These are phyloP conservation scores for Exophiala bonariae DNA, from an alignment of 2,329 filamentous ascomycete species.

Conservation along the genomic window DNA sequence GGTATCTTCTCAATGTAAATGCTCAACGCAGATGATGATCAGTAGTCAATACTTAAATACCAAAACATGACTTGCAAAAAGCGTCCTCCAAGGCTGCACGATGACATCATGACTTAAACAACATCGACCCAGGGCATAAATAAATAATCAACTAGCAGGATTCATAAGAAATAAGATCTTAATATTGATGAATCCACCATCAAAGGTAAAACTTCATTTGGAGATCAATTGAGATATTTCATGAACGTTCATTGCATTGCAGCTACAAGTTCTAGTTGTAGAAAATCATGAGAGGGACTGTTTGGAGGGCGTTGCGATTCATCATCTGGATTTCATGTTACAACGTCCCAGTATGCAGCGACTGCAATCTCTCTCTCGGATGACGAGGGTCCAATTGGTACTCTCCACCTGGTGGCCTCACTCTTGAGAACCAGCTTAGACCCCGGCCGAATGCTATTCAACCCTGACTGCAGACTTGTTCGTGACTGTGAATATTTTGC, in stretches of 20 bases:
- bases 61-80: background rate
- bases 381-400: conserved; percentile 2
- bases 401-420: conserved; percentile 15
- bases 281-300: too few relatives aligned
- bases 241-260: too few relatives aligned
- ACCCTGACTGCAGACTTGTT: background rate
- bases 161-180: too few relatives aligned
- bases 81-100: background rate
- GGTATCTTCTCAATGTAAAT: background rate
- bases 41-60: background rate
- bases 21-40: background rate
- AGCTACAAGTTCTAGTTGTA: too few relatives aligned
- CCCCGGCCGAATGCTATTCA: conserved; percentile 6
- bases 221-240: too few relatives aligned
- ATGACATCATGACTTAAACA: conserved; percentile 1
- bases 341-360: conserved; percentile 19
- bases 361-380: conserved; percentile 2
- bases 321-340: background rate
- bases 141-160: background rate
- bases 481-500: conserved; percentile 11
- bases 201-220: too few relatives aligned
- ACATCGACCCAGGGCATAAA: background rate
- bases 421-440: conserved; percentile 14
- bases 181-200: too few relatives aligned
- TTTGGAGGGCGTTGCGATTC: too few relatives aligned